Evolutionary conservation across 441 rosid species (phyloP).

Genomic region (Capsella rubella): DNA sequence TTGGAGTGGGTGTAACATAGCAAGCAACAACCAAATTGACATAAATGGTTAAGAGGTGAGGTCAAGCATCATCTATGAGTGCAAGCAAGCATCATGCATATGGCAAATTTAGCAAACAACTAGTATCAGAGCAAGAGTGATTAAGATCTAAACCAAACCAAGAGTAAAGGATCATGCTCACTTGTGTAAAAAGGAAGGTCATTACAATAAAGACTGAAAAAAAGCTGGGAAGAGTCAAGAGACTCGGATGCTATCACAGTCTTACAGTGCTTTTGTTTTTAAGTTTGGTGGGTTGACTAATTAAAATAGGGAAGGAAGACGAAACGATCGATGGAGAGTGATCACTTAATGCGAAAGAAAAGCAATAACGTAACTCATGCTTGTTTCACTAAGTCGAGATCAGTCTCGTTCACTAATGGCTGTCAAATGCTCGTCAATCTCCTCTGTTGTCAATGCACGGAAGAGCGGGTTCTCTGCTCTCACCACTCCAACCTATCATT

Average conservation of each 20-base stretch:
- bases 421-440: constrained; percentile 87
- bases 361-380: not conserved
- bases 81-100: not conserved
- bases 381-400: constrained; percentile 16
- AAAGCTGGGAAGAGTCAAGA: not conserved
- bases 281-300: not conserved
- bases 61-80: not conserved
- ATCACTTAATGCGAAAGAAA: not conserved
- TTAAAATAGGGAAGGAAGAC: not conserved
- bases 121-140: not conserved
- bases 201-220: not conserved
- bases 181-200: too few species aligned
- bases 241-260: not conserved
- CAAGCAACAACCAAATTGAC: not conserved
- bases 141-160: too few species aligned
- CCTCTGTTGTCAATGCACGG: constrained; percentile 77
- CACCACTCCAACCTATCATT: constrained; percentile 86
- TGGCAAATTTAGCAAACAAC: not conserved
- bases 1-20: not conserved
- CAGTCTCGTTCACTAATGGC: constrained; percentile 90
- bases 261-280: not conserved
- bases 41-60: not conserved
- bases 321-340: constrained; percentile 3
- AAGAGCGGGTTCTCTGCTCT: constrained; percentile 68
- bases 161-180: too few species aligned